These are phyloP conservation scores for Cavenderia fasciculata DNA, from an alignment of 78 protist species.

Conservation along the genomic window DNA sequence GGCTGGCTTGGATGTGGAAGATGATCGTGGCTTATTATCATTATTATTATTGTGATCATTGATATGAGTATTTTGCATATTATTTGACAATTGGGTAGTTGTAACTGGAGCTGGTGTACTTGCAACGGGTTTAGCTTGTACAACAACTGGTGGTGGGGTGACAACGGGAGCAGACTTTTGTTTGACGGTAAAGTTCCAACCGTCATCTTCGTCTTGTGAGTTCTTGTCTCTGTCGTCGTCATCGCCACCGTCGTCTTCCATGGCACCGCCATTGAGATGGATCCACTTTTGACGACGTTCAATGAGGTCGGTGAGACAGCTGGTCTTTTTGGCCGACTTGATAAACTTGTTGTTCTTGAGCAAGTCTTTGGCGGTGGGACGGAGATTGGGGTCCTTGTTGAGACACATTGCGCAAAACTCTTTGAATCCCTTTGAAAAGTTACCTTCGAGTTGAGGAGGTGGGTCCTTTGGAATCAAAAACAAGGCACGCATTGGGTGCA, in stretches of 20 bases:
- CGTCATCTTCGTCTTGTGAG: slow-evolving; percentile 66
- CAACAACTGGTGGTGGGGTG: slow-evolving; percentile 9
- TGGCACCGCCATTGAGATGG: slow-evolving; percentile 18
- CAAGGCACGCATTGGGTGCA: slow-evolving; percentile 95
- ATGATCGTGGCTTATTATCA: too few relatives aligned
- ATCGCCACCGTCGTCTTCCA: slow-evolving; percentile 67
- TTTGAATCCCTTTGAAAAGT: slow-evolving; percentile 81
- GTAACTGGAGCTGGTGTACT: background rate
- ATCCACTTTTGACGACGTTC: slow-evolving; percentile 80
- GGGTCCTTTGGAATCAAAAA: slow-evolving; percentile 96
- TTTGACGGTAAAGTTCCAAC: slow-evolving; percentile 79
- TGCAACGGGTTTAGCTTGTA: background rate
- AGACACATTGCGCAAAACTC: slow-evolving; percentile 94
- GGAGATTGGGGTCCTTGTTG: slow-evolving; percentile 88
- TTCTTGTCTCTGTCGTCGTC: slow-evolving; percentile 30
- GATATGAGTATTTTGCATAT: too few relatives aligned
- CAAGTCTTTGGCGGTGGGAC: slow-evolving; percentile 95
- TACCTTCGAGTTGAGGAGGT: slow-evolving; percentile 93
- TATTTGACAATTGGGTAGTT: background rate
- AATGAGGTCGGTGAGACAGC: slow-evolving; percentile 85
- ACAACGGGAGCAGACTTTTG: slow-evolving; percentile 23
- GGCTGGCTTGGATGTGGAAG: too few relatives aligned
- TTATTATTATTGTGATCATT: too few relatives aligned
- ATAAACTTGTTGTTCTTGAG: slow-evolving; percentile 89
- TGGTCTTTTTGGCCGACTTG: slow-evolving; percentile 78